Base-by-base conservation (phyloP, 164 flowering plant genomes). In the Umbilicus rupestris region DNA sequence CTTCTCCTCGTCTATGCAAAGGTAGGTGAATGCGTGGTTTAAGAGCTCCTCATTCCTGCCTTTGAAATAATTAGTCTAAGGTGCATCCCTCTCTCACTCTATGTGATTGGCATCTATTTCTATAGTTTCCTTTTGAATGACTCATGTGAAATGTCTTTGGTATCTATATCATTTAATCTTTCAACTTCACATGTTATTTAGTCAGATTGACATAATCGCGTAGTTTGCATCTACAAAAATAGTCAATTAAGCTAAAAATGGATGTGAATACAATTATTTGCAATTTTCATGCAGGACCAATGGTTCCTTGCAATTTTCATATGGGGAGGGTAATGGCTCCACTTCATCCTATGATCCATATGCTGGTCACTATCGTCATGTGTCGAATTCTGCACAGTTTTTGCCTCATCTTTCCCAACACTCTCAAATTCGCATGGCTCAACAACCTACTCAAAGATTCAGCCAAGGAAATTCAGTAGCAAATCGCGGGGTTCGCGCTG, bases 351-450 rank as follows among this genome's bases (percentile, higher is more conserved):
- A 78, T 75, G 88, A 86, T 70, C 71, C 64, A 37, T 80, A 76
- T 70, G 67, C 66, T 46, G 85, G 87, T n/a, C 78, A 78, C 73
- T 49, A 65, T 31, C 94, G 74, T 44, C 67, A 79, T 24, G 70
- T 76, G 67, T 66, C 86, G 64, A 87, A 82, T 72, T 68, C 84
- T 41, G 70, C 88, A 22, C 79, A 81, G 65, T 78, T 70, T 22
- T 69, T 74, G 73, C 80, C 90, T 60, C 89, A 86, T 39, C 62
- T 75, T 49, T 67, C 85, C 16, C 92, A 80, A 68, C 84, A 75
- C 70, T 83, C 90, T 71, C 87, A 84, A 11, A 89, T 93, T 73
- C 92, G 93, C 46, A 83, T 89, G 49, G 87, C 92, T 33, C 97
- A 85, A 78, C 89, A 77, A 69, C 81, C 82, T 39, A 67, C 68